phyloP scores from a whole-genome alignment of 305 asterid genomes.

The Solanum aculeatissimum region DNA sequence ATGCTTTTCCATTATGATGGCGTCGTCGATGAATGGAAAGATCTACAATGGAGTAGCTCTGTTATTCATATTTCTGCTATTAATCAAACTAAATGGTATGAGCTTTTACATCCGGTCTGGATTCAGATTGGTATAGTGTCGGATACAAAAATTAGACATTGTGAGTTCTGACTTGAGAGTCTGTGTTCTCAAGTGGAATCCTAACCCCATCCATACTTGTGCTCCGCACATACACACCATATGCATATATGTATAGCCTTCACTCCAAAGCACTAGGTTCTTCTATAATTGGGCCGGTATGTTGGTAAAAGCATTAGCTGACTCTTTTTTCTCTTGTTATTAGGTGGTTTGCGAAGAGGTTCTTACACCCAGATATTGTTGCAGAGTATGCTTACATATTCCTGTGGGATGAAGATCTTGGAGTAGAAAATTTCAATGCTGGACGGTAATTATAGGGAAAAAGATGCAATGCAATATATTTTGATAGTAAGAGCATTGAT shows the following conservation, averaged over 20 bases:
- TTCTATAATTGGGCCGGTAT: not conserved
- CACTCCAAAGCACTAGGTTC: not conserved
- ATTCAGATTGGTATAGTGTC: not conserved
- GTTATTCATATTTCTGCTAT: constrained; percentile 58
- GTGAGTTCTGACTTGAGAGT: not conserved
- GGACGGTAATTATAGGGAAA: constrained; percentile 29
- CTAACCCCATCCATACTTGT: too few relatives aligned
- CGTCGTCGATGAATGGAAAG: constrained; percentile 54
- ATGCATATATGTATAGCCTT: not conserved
- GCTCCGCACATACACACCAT: too few relatives aligned
- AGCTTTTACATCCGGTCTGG: not conserved
- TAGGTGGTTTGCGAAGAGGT: constrained; percentile 93
- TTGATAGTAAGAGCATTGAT: not conserved
- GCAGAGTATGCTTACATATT: constrained; percentile 52
- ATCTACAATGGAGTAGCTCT: constrained; percentile 47
- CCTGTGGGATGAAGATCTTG: constrained; percentile 92
- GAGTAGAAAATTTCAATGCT: constrained; percentile 49
- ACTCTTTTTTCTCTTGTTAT: not conserved
- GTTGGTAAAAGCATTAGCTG: not conserved
- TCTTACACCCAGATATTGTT: constrained; percentile 73
- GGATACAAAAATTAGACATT: not conserved
- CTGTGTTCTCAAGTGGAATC: not conserved
- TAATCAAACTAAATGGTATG: constrained; percentile 71
- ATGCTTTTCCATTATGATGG: constrained; percentile 85
- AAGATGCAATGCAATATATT: not conserved